phyloP scores from a whole-genome alignment of 768 basidiomycete species.

The Serendipita sp. region DNA sequence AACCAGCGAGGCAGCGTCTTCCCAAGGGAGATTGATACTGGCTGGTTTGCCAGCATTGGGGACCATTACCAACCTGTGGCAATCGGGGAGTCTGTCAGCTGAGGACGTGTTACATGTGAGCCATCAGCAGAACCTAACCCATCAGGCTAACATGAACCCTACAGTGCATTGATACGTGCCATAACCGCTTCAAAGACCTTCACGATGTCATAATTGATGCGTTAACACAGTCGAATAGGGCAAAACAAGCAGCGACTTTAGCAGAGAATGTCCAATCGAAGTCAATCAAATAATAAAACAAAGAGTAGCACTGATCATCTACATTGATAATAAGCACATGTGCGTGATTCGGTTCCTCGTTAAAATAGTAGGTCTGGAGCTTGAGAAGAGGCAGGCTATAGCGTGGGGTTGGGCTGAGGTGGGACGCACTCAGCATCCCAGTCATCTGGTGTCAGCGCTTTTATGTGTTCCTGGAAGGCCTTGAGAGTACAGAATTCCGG shows the following conservation, averaged over 20 bases:
- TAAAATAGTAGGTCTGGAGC: background rate
- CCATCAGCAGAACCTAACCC: constrained; percentile 6
- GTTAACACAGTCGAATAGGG: constrained; percentile 18
- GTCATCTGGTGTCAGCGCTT: constrained; percentile 46
- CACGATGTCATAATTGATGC: constrained; percentile 60
- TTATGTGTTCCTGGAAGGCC: constrained; percentile 45
- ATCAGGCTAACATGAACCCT: background rate
- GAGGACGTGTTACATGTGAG: constrained; percentile 42
- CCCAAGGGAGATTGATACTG: constrained; percentile 54
- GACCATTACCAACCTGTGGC: constrained; percentile 72
- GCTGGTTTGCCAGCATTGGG: constrained; percentile 80
- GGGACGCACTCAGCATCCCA: constrained; percentile 51
- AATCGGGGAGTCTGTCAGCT: constrained; percentile 50
- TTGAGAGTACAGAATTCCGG: constrained; percentile 60
- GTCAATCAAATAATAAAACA: too few relatives aligned
- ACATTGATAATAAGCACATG: too few relatives aligned
- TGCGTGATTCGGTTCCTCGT: too few relatives aligned
- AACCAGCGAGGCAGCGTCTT: constrained; percentile 40
- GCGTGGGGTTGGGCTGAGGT: background rate
- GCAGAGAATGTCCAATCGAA: too few relatives aligned
- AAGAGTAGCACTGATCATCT: too few relatives aligned
- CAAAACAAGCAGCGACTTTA: background rate
- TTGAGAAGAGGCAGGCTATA: background rate
- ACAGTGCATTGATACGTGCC: constrained; percentile 56
- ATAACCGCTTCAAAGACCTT: constrained; percentile 55